These are phyloP conservation scores for Alternaria dauci DNA, from an alignment of 2,329 filamentous ascomycete genomes.

Conservation along the genomic window DNA sequence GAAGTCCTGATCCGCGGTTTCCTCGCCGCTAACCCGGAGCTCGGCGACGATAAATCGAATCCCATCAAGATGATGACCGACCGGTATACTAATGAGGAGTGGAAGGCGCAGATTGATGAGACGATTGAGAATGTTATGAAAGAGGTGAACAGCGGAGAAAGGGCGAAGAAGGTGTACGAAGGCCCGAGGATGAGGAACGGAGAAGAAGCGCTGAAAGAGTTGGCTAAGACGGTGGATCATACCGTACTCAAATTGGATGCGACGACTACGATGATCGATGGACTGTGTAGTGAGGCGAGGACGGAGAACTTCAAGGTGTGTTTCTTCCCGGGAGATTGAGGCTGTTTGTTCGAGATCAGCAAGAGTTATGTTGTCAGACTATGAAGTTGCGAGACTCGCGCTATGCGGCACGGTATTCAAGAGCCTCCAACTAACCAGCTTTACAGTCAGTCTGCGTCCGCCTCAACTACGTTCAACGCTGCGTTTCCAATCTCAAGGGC, in stretches of 20 bases:
- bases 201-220: conserved; percentile 35
- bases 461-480: conserved; percentile 60
- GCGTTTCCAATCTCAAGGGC: conserved; percentile 58
- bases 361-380: not conserved
- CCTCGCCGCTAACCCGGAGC: conserved; percentile 43
- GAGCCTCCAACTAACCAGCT: conserved; percentile 8
- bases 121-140: conserved; percentile 41
- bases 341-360: not conserved
- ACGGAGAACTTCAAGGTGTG: conserved; percentile 56
- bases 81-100: conserved; percentile 57
- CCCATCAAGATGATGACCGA: conserved; percentile 50
- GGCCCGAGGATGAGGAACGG: conserved; percentile 40
- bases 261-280: conserved; percentile 60
- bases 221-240: conserved; percentile 57
- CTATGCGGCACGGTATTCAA: not conserved
- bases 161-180: conserved; percentile 38
- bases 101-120: conserved; percentile 53
- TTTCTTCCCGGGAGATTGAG: not conserved
- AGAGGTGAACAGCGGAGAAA: conserved; percentile 39
- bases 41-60: conserved; percentile 40
- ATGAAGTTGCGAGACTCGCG: not conserved
- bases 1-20: conserved; percentile 45
- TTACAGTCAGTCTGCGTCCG: conserved; percentile 66
- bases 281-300: conserved; percentile 64
- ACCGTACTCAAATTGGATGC: conserved; percentile 61